Conservation (phyloP, 2,329 filamentous ascomycete genomes). For the Penicillium olsonii region DNA sequence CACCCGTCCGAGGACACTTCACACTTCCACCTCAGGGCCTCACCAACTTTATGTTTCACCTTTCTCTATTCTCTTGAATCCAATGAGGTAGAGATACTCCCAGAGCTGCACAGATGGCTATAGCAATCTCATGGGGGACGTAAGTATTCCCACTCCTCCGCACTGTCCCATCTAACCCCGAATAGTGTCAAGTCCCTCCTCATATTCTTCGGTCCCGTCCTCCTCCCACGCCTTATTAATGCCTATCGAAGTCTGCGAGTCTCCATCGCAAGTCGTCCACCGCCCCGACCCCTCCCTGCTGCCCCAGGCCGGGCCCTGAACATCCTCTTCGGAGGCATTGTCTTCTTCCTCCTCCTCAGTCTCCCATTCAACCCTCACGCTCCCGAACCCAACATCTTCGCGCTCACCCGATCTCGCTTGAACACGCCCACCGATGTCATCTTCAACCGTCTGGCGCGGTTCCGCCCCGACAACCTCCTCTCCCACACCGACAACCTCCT, state of each 20-base stretch:
- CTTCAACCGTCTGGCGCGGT: slow-evolving; percentile 68
- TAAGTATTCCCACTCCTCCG: slow-evolving; percentile 21
- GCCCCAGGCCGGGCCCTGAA: slow-evolving; percentile 44
- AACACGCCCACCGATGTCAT: slow-evolving; percentile 83
- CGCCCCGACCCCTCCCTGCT: slow-evolving; percentile 38
- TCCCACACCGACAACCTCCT: slow-evolving; percentile 64
- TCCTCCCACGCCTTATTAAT: slow-evolving; percentile 42
- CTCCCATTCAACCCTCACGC: slow-evolving; percentile 66
- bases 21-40: slow-evolving; percentile 1
- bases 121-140: slow-evolving; percentile 34
- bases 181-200: slow-evolving; percentile 45
- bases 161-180: slow-evolving; percentile 7
- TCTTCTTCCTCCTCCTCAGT: slow-evolving; percentile 60
- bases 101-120: slow-evolving; percentile 26
- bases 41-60: background rate
- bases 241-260: slow-evolving; percentile 39
- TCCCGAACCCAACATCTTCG: slow-evolving; percentile 69
- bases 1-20: background rate
- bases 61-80: too few species aligned
- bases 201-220: slow-evolving; percentile 46
- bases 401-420: slow-evolving; percentile 73
- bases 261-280: slow-evolving; percentile 37
- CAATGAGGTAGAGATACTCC: background rate
- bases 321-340: slow-evolving; percentile 55
- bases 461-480: slow-evolving; percentile 43